Evolutionary conservation across 2,329 filamentous ascomycete genomes (phyloP), one percentile per base, ranked within the genome.

Genomic region (Rasamsonia emersonii): DNA sequence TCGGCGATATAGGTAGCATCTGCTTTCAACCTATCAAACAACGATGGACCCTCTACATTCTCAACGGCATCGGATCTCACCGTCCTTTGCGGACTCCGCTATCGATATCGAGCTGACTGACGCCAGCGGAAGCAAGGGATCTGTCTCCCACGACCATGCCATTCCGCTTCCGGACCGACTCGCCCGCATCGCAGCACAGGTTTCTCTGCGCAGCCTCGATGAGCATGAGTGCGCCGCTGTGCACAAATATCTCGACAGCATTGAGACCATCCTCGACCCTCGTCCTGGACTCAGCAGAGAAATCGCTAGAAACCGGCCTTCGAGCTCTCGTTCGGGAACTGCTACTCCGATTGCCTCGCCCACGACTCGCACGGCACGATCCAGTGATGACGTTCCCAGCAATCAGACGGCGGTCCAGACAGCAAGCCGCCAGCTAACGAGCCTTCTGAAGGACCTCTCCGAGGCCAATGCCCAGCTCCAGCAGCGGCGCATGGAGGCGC

Each of bases 181-280:
- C 13, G 27, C 28, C 10, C 31, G 27, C 18, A 30, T 41, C 17
- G 31, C 31, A 25, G 34, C 19, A 18, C 31, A 34, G 29, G 32
- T 28, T 21, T 38, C 31, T 30, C 17, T 23, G 9, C 29, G 14
- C 3, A n/a, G 11, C n/a, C 13, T 35, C 4, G 18, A 34, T 17
- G 21, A 49, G 40, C 36, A 39, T n/a, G 47, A 51, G 10, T 42
- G 54, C 9, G 45, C 43, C 9, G 41, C 45, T 9, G 46, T 63
- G 8, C 52, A 60, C 25, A 43, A 46, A 11, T 51, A 59, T 30
- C 51, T 64, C 15, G 32, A 28, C 15, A 19, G 24, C 13, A 18
- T 35, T 15, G 32, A 38, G 24, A 17, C 15, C 9, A 10, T 56
- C 61, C 25, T 50, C 46, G 24, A 54, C 64, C 18, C 33, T 18